Conservation (phyloP, 495 filamentous ascomycete species). For the Annulohypoxylon nitens region DNA sequence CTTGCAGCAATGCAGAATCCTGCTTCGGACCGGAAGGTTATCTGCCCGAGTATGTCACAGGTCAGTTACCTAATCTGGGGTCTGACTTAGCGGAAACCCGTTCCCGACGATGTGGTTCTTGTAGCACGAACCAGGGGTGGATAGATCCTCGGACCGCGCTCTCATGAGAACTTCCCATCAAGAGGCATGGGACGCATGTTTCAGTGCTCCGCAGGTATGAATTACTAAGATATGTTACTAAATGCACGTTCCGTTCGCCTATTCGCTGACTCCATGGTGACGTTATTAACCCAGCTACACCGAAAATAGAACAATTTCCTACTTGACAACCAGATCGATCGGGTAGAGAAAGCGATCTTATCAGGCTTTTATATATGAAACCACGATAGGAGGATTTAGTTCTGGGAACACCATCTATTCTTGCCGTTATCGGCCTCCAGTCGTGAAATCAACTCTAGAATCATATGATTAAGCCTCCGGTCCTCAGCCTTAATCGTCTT, state of each 20-base stretch:
- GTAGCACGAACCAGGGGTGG: background rate
- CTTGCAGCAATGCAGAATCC: constrained; percentile 8
- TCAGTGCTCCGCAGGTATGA: background rate
- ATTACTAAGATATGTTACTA: background rate
- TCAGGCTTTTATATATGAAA: constrained; percentile 18
- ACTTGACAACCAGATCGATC: constrained; percentile 5
- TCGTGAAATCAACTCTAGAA: background rate
- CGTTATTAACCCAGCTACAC: background rate
- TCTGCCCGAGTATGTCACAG: background rate
- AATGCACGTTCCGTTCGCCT: background rate
- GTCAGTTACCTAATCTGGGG: background rate
- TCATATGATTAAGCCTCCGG: background rate
- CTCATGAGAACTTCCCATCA: background rate
- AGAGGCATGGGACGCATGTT: background rate
- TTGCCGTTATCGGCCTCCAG: background rate
- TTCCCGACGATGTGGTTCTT: constrained; percentile 7
- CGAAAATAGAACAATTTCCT: constrained; percentile 1
- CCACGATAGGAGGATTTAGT: background rate
- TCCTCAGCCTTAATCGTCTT: background rate
- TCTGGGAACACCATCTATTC: background rate
- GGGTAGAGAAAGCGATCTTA: constrained; percentile 22
- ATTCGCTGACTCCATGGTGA: constrained; percentile 26
- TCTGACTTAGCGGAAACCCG: background rate
- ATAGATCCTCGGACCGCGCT: constrained; percentile 34
- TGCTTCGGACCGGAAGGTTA: constrained; percentile 15